Evolutionary conservation across 1,284 basidiomycete genomes (phyloP).

Genomic region (Ustilago cynodontis): DNA sequence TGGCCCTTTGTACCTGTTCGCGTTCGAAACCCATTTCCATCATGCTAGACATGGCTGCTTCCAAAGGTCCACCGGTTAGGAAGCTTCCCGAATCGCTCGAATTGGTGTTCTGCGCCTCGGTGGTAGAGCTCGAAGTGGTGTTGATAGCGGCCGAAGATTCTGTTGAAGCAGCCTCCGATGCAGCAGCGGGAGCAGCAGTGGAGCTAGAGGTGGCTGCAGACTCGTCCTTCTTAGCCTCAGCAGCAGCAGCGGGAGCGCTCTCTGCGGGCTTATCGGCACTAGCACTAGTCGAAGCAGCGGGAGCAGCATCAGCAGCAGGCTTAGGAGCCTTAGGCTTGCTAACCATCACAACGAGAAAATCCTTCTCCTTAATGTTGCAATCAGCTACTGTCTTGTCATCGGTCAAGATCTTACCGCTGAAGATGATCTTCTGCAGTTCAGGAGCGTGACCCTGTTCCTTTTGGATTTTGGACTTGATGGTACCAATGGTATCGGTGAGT

Average conservation of each 20-base stretch:
- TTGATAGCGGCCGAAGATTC: conserved; percentile 67
- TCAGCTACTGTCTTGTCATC: conserved; percentile 90
- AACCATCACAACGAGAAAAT: conserved; percentile 98
- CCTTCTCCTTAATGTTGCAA: conserved; percentile 96
- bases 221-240: conserved; percentile 17
- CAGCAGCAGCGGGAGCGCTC: conserved; percentile 65
- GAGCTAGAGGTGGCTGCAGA: conserved; percentile 11
- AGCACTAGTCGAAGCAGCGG: conserved; percentile 24
- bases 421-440: conserved; percentile 91
- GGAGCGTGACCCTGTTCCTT: conserved; percentile 81
- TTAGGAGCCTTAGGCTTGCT: conserved; percentile 74
- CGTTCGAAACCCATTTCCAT: conserved; percentile 92
- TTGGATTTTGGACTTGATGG: conserved; percentile 87
- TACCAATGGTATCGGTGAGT: conserved; percentile 73
- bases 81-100: conserved; percentile 28
- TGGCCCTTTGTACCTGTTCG: conserved; percentile 84
- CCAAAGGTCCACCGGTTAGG: conserved; percentile 60
- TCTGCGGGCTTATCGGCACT: conserved; percentile 48
- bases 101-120: conserved; percentile 8
- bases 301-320: conserved; percentile 56
- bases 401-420: conserved; percentile 90
- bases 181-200: conserved; percentile 1
- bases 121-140: conserved; percentile 3
- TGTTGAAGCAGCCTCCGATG: conserved; percentile 8
- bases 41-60: conserved; percentile 70